A percentile compares a stretch with the other conserved stretches of the same genome.
These are phyloP conservation scores for Coemansia sp. DNA, from an alignment of 192 early-diverging fungal genomes.

Conservation along the genomic window DNA sequence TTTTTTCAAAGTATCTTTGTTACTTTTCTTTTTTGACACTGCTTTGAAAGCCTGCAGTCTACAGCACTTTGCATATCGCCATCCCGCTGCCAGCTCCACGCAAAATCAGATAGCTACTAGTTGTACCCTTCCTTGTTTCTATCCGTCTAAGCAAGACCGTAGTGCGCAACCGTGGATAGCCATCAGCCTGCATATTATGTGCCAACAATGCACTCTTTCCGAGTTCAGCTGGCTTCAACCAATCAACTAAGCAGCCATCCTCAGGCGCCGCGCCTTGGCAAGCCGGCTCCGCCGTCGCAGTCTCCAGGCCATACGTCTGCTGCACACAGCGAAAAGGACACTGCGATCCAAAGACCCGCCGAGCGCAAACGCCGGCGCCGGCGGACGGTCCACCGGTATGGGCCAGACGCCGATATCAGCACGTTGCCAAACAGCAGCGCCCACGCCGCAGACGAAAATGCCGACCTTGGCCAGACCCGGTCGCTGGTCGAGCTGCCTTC, in stretches of 20 bases:
- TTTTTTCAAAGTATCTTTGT: not conserved
- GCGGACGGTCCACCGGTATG: conserved; percentile 8
- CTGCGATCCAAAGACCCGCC: not conserved
- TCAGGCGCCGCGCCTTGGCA: conserved; percentile 10
- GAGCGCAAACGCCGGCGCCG: not conserved
- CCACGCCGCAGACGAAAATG: not conserved
- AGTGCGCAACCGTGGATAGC: not conserved
- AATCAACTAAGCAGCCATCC: conserved; percentile 28
- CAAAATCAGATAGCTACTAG: not conserved
- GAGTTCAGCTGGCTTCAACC: conserved; percentile 50
- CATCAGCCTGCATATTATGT: conserved; percentile 22
- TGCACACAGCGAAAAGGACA: not conserved
- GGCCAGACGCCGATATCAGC: conserved; percentile 1
- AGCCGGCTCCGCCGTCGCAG: conserved; percentile 7
- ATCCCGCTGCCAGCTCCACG: not conserved
- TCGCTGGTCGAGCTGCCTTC: not conserved
- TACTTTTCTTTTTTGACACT: not conserved
- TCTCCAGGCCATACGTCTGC: not conserved
- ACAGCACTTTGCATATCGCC: conserved; percentile 6
- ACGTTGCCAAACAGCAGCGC: conserved; percentile 4
- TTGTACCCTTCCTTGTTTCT: conserved; percentile 9
- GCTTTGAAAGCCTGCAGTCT: too few species aligned
- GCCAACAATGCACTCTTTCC: conserved; percentile 50
- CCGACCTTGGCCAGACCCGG: not conserved
- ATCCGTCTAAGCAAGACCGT: not conserved